These are phyloP conservation scores for Rosa lucieae DNA, from an alignment of 306 rosid genomes.

Conservation along the genomic window DNA sequence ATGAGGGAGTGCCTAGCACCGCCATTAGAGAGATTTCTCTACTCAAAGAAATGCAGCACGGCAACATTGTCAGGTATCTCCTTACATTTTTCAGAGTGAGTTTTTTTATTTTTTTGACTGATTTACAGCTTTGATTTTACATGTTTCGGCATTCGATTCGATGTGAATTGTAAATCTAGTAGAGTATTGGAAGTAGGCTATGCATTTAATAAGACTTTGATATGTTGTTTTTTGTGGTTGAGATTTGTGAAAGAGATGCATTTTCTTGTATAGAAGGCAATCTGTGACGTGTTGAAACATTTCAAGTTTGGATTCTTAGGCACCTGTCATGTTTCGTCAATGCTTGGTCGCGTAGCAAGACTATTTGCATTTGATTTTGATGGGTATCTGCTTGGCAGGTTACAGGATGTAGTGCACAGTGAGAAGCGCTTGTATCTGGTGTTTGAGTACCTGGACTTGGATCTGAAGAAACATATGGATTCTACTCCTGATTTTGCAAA, in stretches of 20 bases:
- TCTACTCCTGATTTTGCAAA: slow-evolving; percentile 86
- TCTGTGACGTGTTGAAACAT: not conserved
- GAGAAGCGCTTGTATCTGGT: slow-evolving; percentile 93
- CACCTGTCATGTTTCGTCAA: not conserved
- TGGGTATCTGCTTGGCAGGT: slow-evolving; percentile 49
- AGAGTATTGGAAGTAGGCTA: not conserved
- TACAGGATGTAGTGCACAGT: slow-evolving; percentile 92
- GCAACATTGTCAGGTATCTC: slow-evolving; percentile 77
- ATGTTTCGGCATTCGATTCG: slow-evolving; percentile 3
- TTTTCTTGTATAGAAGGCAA: too few species aligned
- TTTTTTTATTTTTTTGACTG: too few species aligned
- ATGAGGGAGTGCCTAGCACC: slow-evolving; percentile 91
- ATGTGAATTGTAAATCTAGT: slow-evolving; percentile 1
- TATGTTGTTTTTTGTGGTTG: not conserved
- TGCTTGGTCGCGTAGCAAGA: not conserved
- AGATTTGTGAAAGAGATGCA: too few species aligned
- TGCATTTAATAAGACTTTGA: not conserved
- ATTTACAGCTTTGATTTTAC: not conserved
- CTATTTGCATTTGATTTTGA: slow-evolving; percentile 4
- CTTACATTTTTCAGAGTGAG: too few species aligned
- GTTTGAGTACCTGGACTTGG: slow-evolving; percentile 96
- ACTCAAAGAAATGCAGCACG: slow-evolving; percentile 87
- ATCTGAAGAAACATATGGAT: slow-evolving; percentile 98
- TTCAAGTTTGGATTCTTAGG: not conserved
- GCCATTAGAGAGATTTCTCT: slow-evolving; percentile 92